A percentile compares a stretch with the other conserved stretches of the same genome.
Conservation (phyloP, 2,329 filamentous ascomycete genomes). For the Aspergillus unguis region DNA sequence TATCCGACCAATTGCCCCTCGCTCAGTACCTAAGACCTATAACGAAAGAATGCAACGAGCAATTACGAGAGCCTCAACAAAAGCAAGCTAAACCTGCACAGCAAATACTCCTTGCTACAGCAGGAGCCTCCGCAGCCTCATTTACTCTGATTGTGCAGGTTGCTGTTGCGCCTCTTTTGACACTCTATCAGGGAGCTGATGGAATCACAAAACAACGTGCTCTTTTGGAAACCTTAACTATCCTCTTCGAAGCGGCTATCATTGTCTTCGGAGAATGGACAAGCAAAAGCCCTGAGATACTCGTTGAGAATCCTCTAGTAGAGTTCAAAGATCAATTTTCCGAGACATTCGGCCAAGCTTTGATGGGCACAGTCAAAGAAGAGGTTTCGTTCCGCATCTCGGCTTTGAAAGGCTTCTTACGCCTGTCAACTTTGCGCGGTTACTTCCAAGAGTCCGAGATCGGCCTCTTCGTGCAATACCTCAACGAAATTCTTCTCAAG, state of each 20-base stretch:
- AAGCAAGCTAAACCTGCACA: constrained; percentile 65
- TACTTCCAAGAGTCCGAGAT: constrained; percentile 53
- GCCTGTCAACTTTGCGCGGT: constrained; percentile 44
- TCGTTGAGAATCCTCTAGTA: constrained; percentile 42
- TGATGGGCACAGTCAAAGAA: constrained; percentile 52
- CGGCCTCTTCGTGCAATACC: constrained; percentile 53
- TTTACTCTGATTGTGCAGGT: constrained; percentile 56
- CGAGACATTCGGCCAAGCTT: constrained; percentile 54
- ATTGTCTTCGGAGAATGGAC: constrained; percentile 57
- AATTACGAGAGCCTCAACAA: constrained; percentile 65
- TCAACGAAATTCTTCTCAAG: constrained; percentile 60
- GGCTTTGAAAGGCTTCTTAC: constrained; percentile 47
- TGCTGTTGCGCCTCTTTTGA: constrained; percentile 56
- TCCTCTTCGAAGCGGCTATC: constrained; percentile 57
- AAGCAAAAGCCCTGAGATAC: constrained; percentile 36
- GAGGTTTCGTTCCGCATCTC: constrained; percentile 50
- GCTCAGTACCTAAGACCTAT: constrained; percentile 58
- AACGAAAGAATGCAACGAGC: constrained; percentile 65
- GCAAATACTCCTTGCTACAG: constrained; percentile 57
- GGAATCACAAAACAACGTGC: constrained; percentile 62
- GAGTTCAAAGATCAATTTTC: constrained; percentile 52
- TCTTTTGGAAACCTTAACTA: constrained; percentile 58
- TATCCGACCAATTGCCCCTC: constrained; percentile 43
- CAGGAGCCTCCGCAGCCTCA: constrained; percentile 53
- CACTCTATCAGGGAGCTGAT: constrained; percentile 59